phyloP scores from a whole-genome alignment of 495 filamentous ascomycete genomes.

The Aspergillus mulundensis region DNA sequence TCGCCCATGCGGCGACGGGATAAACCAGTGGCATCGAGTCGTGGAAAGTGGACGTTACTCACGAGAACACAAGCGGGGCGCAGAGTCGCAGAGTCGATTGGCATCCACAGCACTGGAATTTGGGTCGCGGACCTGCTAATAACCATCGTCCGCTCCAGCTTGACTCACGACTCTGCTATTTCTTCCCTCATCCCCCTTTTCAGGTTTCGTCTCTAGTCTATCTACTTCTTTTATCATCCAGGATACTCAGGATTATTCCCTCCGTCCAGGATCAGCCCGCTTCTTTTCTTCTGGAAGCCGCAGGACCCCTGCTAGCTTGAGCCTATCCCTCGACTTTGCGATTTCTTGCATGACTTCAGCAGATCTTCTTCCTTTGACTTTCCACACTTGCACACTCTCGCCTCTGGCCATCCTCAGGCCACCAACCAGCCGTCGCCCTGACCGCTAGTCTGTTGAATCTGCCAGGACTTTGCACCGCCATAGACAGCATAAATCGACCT shows the following conservation, averaged over 20 bases:
- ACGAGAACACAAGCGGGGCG: slow-evolving; percentile 5
- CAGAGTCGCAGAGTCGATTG: background rate
- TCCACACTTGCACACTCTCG: background rate
- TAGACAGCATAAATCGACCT: slow-evolving; percentile 4
- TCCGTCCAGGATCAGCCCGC: background rate
- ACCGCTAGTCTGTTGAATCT: slow-evolving; percentile 18
- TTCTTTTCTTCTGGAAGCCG: slow-evolving; percentile 8
- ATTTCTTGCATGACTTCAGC: slow-evolving; percentile 15
- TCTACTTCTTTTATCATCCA: background rate
- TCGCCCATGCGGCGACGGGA: background rate
- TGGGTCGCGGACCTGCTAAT: background rate
- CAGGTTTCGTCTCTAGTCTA: background rate
- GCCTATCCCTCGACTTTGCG: slow-evolving; percentile 2
- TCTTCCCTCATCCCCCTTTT: background rate
- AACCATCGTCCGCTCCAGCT: too few species aligned
- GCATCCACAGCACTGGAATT: background rate
- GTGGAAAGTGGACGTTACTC: background rate
- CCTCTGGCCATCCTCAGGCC: slow-evolving; percentile 3
- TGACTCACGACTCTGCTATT: background rate
- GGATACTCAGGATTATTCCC: background rate
- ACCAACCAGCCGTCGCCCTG: slow-evolving; percentile 12
- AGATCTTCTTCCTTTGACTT: slow-evolving; percentile 7
- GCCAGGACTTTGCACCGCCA: slow-evolving; percentile 3
- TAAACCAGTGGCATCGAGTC: background rate
- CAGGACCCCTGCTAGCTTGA: slow-evolving; percentile 6